phyloP scores from a whole-genome alignment of 2,329 filamentous ascomycete genomes.

The Xylaria multiplex region DNA sequence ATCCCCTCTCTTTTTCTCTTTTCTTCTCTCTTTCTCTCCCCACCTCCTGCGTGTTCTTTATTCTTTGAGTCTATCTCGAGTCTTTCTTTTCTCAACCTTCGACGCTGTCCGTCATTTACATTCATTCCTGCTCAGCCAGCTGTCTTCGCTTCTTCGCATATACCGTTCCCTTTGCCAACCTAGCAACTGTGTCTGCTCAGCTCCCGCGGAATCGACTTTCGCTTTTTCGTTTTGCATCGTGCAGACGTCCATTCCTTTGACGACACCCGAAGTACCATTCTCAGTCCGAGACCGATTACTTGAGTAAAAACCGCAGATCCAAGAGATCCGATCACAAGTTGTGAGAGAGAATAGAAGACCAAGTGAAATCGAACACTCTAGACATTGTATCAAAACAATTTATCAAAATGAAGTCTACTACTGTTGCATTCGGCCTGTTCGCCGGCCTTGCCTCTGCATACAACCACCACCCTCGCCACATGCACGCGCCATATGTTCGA shows the following conservation, averaged over 20 bases:
- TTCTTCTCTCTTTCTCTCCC: constrained; percentile 40
- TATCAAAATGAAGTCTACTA: constrained; percentile 50
- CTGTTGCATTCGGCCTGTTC: constrained; percentile 49
- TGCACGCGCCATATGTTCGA: constrained; percentile 45
- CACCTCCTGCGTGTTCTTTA: constrained; percentile 45
- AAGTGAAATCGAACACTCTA: too few species aligned
- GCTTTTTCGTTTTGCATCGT: constrained; percentile 47
- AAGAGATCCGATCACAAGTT: neutral
- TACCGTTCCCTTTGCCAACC: constrained; percentile 36
- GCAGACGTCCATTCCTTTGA: constrained; percentile 49
- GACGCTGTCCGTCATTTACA: constrained; percentile 46
- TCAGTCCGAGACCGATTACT: constrained; percentile 43
- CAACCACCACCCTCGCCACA: constrained; percentile 48
- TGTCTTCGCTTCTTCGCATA: constrained; percentile 45
- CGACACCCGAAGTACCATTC: constrained; percentile 46
- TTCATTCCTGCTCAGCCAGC: constrained; percentile 47
- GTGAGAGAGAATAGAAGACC: too few species aligned
- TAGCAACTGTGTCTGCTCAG: constrained; percentile 47
- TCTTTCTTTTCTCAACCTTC: constrained; percentile 47
- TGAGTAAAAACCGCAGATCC: constrained; percentile 36
- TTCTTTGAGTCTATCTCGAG: constrained; percentile 49
- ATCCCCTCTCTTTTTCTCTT: constrained; percentile 40
- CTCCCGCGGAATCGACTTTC: constrained; percentile 52
- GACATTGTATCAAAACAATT: constrained; percentile 2
- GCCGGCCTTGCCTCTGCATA: constrained; percentile 49